Evolutionary conservation across 1,284 basidiomycete species (phyloP).

Genomic region (Leccinum pachyderme): DNA sequence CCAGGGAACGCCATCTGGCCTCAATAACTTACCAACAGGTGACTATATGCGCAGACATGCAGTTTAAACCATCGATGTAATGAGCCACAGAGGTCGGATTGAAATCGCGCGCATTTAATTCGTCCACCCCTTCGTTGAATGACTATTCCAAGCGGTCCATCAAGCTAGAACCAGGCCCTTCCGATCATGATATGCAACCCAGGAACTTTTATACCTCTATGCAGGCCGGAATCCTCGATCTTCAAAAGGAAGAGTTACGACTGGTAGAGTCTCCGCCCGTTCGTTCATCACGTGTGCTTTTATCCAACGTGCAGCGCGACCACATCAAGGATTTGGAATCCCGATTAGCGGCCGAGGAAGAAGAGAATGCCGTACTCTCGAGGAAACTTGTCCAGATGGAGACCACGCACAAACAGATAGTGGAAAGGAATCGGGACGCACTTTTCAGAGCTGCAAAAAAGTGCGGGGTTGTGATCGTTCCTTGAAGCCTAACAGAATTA

Average conservation of each 20-base stretch:
- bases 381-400: constrained; percentile 17
- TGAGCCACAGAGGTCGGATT: constrained; percentile 9
- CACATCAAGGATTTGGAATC: constrained; percentile 21
- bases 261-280: constrained; percentile 8
- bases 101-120: constrained; percentile 1
- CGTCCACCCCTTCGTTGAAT: constrained; percentile 2
- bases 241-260: constrained; percentile 10
- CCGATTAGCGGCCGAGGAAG: constrained; percentile 17
- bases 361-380: constrained; percentile 16
- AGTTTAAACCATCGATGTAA: too few relatives aligned
- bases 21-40: constrained; percentile 21
- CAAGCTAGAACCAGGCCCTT: constrained; percentile 2
- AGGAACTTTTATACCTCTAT: constrained; percentile 2
- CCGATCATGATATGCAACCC: neutral
- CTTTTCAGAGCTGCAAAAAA: constrained; percentile 19
- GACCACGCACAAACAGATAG: constrained; percentile 14
- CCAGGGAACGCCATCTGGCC: constrained; percentile 15
- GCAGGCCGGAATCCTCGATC: neutral
- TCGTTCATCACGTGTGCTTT: neutral
- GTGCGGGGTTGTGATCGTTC: constrained; percentile 9
- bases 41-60: constrained; percentile 21
- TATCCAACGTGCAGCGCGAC: constrained; percentile 14
- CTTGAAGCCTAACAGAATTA: neutral
- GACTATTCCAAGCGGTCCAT: constrained; percentile 8
- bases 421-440: constrained; percentile 18